Evolutionary conservation across 208 protist species (phyloP), one percentile per base, ranked within the genome.

Genomic region (Acanthamoeba castellanii): DNA sequence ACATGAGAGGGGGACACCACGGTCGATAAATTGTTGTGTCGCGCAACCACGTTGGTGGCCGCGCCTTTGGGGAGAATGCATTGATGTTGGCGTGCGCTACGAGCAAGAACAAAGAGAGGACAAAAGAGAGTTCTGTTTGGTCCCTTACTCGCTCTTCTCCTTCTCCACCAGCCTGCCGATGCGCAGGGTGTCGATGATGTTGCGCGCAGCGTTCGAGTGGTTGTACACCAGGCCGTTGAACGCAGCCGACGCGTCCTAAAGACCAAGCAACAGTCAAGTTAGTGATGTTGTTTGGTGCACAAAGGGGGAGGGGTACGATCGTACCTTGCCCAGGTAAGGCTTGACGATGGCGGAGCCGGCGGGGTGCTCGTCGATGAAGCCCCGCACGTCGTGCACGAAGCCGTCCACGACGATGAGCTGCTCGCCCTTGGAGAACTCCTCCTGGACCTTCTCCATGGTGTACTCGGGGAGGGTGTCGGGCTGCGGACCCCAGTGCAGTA

Each of bases 291-390:
- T 45, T 45, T 45, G 42, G 42, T 9, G 42, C 42, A 45, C 42
- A 45, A n/a, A 37, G 20, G 30, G 8, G 8, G 30, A 76, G 68
- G 68, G 8, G 68, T 30, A 32, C 1, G 7, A 2, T 0, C 30
- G 7, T 78, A 78, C 70, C 70, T 92, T 95, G 59, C 93, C 93
- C 34, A 95, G 57, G 84, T 95, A 95, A 20, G 93, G 81, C 81
- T 78, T 55, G 30, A 95, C 42, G 59, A 95, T 88, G 81, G 76
- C 84, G 4, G 81, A 32, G 18, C 84, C 81, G 72, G 97, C 97
- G 47, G 97, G 97, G 85, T 98, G 97, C 27, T 94, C 34, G 18
- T 82, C 47, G 25, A 94, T 82, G 78, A 98, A 98, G 59, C 92
- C 61, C 5, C 85, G 57, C 4, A 98, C 52, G 84, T 98, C 97